Evolutionary conservation across 768 basidiomycete genomes (phyloP).

Genomic region (Hemileccinum rubropunctum): DNA sequence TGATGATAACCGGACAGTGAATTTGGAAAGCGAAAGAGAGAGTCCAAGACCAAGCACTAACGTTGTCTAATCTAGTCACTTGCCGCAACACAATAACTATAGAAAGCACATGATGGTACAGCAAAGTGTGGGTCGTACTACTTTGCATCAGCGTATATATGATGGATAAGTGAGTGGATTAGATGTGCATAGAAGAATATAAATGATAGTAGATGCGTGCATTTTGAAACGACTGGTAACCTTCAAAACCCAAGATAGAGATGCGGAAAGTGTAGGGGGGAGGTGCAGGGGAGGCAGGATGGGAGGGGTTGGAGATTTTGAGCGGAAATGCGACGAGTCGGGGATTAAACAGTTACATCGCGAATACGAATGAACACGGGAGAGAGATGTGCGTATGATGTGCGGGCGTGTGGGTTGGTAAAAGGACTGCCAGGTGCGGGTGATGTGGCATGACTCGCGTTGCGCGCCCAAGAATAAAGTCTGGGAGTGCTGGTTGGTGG

Average conservation of each 20-base stretch:
- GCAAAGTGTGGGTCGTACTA: constrained; percentile 24
- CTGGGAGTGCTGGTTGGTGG: constrained; percentile 55
- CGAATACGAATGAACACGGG: constrained; percentile 46
- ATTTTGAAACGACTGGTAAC: background rate
- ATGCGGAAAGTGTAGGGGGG: constrained; percentile 15
- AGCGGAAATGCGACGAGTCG: background rate
- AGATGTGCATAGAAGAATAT: constrained; percentile 25
- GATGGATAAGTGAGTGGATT: constrained; percentile 37
- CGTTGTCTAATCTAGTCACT: constrained; percentile 32
- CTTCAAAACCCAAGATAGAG: constrained; percentile 13
- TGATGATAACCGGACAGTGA: constrained; percentile 12
- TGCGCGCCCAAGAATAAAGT: constrained; percentile 52
- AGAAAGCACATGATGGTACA: constrained; percentile 34
- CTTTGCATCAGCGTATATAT: constrained; percentile 31
- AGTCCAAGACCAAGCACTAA: constrained; percentile 3
- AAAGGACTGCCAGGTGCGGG: constrained; percentile 43
- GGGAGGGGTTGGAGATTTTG: constrained; percentile 1
- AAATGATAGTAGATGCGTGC: constrained; percentile 21
- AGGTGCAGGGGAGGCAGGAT: background rate
- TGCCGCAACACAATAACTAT: constrained; percentile 30
- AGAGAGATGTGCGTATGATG: constrained; percentile 56
- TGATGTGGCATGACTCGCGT: constrained; percentile 36
- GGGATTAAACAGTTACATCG: constrained; percentile 31
- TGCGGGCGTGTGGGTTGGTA: constrained; percentile 56
- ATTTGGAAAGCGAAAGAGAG: constrained; percentile 37